A percentile compares a stretch with the other conserved stretches of the same genome.
These are phyloP conservation scores for Chaetomium fimeti DNA, from an alignment of 495 filamentous ascomycete genomes.

Conservation along the genomic window DNA sequence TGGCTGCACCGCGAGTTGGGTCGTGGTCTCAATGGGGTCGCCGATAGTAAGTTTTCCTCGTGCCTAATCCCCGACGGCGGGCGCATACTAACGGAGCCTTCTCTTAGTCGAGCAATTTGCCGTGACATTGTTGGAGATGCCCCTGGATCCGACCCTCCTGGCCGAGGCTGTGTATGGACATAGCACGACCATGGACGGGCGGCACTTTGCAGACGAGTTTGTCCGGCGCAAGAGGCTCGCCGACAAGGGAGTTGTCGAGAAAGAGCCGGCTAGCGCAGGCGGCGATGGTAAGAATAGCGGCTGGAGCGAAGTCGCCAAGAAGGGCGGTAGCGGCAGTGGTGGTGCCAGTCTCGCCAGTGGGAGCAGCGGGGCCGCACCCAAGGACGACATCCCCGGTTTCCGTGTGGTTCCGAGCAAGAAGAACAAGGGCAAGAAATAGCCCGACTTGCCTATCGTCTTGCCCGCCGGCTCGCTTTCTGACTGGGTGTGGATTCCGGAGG, in stretches of 20 bases:
- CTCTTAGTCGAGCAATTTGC: slow-evolving; percentile 76
- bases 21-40: slow-evolving; percentile 48
- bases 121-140: slow-evolving; percentile 67
- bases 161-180: slow-evolving; percentile 83
- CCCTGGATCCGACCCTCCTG: slow-evolving; percentile 74
- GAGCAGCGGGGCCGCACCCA: slow-evolving; percentile 23
- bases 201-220: slow-evolving; percentile 92
- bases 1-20: slow-evolving; percentile 78
- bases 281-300: slow-evolving; percentile 58
- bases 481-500: neutral
- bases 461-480: too few relatives aligned
- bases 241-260: slow-evolving; percentile 78
- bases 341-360: neutral
- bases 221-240: slow-evolving; percentile 88
- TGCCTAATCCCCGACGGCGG: too few relatives aligned
- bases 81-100: slow-evolving; percentile 28
- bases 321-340: slow-evolving; percentile 49
- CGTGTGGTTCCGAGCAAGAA: slow-evolving; percentile 90
- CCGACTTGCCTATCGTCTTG: neutral
- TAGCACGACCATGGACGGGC: slow-evolving; percentile 82
- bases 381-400: slow-evolving; percentile 63
- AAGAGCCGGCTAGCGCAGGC: slow-evolving; percentile 49
- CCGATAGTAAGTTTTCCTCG: slow-evolving; percentile 47
- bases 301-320: slow-evolving; percentile 98
- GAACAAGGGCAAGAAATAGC: slow-evolving; percentile 64